Evolutionary conservation across 2,329 filamentous ascomycete species (phyloP), one percentile per base, ranked within the genome.

Genomic region (Ophiostoma pallidulum): DNA sequence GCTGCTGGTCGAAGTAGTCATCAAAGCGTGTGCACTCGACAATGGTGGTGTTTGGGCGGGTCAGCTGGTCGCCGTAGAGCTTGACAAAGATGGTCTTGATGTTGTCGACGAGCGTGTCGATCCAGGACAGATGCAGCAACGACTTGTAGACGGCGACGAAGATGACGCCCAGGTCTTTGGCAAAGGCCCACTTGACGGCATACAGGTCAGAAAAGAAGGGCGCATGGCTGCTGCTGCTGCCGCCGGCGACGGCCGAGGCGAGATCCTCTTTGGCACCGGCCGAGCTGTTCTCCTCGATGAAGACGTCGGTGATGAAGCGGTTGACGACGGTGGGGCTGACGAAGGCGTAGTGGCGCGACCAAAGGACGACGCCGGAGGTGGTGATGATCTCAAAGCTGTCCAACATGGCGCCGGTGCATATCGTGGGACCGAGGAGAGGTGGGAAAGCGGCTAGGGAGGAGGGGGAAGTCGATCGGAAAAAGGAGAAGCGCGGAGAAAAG

Each of bases 61-160:
- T 89, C 47, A 98, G 71, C 64, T 95, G 85, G 50, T 92, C 84
- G 56, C 82, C 86, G 64, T 97, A 98, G 24, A 96, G 75, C 55
- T 89, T 86, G 56, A 92, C 76, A 61, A 97, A 98, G 29, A 98
- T 82, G 9, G 86, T 89, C 63, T 84, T 87, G 59, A 97, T 88
- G 60, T 97, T 94, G 61, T 96, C 91, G 56, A 98, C 80, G 41
- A 98, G 82, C 64, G 92, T 89, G 66, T 98, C 92, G 55, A 97
- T 87, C 92, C 94, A 98, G 12, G 86, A 90, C 8, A 98, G 78
- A 65, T 96, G 90, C 26, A 98, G 77, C 28, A 98, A 79, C 33
- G 90, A 96, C 62, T 94, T 86, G 66, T 98, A 98, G 54, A 98
- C 92, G 55, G 91, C 92, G 60, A 97, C 91, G 66, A 98, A 98